phyloP scores from a whole-genome alignment of 768 basidiomycete species.

The Termitomyces bulborhizus region DNA sequence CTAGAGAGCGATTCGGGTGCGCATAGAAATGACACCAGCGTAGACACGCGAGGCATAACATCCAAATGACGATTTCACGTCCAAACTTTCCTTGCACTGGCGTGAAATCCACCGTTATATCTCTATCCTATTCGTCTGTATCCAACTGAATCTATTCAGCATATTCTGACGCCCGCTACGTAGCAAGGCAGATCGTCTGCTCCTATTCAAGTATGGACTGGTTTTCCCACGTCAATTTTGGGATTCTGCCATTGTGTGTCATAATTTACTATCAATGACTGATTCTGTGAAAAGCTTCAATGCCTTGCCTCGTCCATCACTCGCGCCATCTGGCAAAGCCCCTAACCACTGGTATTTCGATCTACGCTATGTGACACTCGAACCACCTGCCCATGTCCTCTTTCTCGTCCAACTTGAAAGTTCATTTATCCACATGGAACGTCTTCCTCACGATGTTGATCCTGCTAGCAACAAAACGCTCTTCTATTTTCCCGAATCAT shows the following conservation, averaged over 20 bases:
- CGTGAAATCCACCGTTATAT: no score
- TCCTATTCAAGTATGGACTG: no score
- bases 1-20: background rate
- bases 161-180: no score
- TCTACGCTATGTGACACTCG: constrained; percentile 25
- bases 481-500: constrained; percentile 26
- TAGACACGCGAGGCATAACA: no score
- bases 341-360: constrained; percentile 30
- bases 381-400: constrained; percentile 21
- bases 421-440: constrained; percentile 18
- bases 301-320: constrained; percentile 15
- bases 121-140: background rate
- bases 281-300: constrained; percentile 19
- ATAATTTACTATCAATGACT: background rate
- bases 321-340: constrained; percentile 14
- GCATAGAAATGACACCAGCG: background rate
- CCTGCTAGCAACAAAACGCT: constrained; percentile 5
- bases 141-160: no score
- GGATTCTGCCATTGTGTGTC: background rate
- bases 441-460: background rate
- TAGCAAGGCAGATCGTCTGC: no score
- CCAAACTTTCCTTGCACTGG: no score
- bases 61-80: no score
- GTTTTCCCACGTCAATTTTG: background rate
- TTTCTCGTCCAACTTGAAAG: constrained; percentile 23